Evolutionary conservation across 148 eudicot genomes (phyloP).

Genomic region (Silene latifolia): DNA sequence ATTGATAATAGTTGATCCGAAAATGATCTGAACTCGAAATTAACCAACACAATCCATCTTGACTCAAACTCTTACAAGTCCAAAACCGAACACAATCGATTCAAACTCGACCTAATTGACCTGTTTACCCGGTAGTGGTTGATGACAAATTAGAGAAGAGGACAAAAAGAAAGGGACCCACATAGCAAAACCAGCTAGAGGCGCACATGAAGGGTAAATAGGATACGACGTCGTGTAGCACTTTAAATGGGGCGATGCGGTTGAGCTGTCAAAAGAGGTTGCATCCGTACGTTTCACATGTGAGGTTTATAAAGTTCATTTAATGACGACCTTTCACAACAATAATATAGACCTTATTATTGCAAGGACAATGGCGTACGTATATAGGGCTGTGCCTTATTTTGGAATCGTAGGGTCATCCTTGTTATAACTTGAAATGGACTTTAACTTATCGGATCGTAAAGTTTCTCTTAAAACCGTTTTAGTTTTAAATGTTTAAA

Average conservation of each 20-base stretch:
- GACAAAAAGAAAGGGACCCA: neutral
- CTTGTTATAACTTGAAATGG: neutral
- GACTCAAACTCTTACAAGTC: no score
- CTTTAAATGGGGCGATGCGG: neutral
- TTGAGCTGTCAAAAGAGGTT: slow-evolving; percentile 12
- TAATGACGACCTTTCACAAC: neutral
- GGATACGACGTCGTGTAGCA: neutral
- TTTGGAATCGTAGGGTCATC: neutral
- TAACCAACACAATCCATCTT: no score
- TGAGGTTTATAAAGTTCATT: slow-evolving; percentile 19
- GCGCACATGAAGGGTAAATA: neutral
- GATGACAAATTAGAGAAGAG: neutral
- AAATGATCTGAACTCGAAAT: no score
- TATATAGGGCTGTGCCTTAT: neutral
- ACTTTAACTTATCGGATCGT: neutral
- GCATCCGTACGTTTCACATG: slow-evolving; percentile 33
- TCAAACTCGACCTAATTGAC: no score
- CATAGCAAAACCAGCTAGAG: neutral
- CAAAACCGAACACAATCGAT: no score
- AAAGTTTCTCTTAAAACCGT: neutral
- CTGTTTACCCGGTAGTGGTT: no score
- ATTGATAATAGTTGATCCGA: no score
- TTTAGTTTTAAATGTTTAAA: no score
- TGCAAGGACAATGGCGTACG: neutral
- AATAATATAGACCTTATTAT: neutral